A percentile compares a stretch with the other conserved stretches of the same genome.
Evolutionary conservation across 2,329 filamentous ascomycete species (phyloP).

Genomic region (Colletotrichum viniferum): DNA sequence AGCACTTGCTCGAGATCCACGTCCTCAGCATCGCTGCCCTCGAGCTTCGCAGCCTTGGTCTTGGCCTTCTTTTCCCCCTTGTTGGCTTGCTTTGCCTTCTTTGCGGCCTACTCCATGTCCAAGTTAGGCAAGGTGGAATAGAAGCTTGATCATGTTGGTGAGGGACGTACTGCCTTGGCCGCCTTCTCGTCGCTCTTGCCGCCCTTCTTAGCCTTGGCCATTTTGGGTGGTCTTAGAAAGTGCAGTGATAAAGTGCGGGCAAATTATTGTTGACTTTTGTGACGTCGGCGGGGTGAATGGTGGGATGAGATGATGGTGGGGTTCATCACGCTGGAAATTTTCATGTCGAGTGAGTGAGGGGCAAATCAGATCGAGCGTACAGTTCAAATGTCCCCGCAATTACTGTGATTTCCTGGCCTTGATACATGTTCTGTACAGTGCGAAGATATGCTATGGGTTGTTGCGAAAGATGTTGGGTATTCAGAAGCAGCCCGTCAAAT

Average conservation of each 20-base stretch:
- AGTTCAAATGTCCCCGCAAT: not conserved
- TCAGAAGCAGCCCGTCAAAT: not conserved
- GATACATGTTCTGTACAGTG: not conserved
- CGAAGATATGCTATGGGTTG: not conserved
- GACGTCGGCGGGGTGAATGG: constrained; percentile 19
- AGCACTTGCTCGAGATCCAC: constrained; percentile 92
- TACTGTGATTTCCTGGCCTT: not conserved
- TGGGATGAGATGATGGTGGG: constrained; percentile 18
- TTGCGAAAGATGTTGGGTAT: not conserved
- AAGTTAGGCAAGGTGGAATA: constrained; percentile 25
- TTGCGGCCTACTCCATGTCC: constrained; percentile 51
- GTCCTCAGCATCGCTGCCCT: constrained; percentile 89
- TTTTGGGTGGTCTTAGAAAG: constrained; percentile 23
- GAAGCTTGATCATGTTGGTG: not conserved
- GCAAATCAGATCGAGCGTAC: constrained; percentile 6
- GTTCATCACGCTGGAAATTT: constrained; percentile 14
- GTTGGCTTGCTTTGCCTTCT: constrained; percentile 81
- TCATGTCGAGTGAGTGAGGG: constrained; percentile 8
- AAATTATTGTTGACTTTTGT: not conserved
- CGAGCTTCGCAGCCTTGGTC: constrained; percentile 68
- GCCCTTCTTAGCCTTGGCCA: constrained; percentile 59
- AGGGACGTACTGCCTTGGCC: constrained; percentile 47
- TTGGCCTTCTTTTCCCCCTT: constrained; percentile 89
- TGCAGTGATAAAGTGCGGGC: not conserved
- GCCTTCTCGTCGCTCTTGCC: constrained; percentile 51